Percentiles rank a stretch among this genome's conserved stretches.
Conservation (phyloP, 1,139 yeast genomes). For the Lodderomyces elongisporus region DNA sequence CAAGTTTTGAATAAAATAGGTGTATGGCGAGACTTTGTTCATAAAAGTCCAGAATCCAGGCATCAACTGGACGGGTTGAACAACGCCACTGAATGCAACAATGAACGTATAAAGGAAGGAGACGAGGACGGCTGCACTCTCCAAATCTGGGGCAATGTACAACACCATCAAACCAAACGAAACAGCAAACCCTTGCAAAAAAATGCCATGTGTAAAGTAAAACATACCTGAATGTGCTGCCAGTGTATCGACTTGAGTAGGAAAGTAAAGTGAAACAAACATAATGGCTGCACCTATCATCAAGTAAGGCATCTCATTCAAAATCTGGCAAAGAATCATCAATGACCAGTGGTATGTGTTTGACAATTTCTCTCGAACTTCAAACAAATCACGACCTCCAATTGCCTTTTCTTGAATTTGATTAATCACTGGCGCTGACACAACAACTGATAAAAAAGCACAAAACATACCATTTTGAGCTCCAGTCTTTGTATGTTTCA, state of each 20-base stretch:
- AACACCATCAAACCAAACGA: constrained; percentile 52
- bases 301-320: constrained; percentile 55
- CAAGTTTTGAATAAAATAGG: constrained; percentile 60
- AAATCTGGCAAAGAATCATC: constrained; percentile 45
- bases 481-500: constrained; percentile 39
- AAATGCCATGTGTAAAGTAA: constrained; percentile 45
- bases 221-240: constrained; percentile 52
- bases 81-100: constrained; percentile 59
- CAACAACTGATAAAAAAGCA: constrained; percentile 45
- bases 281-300: constrained; percentile 47
- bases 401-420: constrained; percentile 39
- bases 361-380: constrained; percentile 59
- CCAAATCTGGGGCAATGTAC: constrained; percentile 57
- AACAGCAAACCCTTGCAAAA: constrained; percentile 51
- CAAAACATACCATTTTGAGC: constrained; percentile 50
- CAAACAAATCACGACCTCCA: constrained; percentile 51
- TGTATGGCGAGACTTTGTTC: constrained; percentile 67
- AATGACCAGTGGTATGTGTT: constrained; percentile 65
- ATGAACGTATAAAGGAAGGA: constrained; percentile 50
- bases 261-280: constrained; percentile 55
- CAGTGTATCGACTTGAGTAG: constrained; percentile 43
- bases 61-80: constrained; percentile 51
- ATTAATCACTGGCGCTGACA: constrained; percentile 48
- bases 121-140: constrained; percentile 55
- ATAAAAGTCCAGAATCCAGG: constrained; percentile 66